Base-by-base conservation (phyloP, 2,329 filamentous ascomycete genomes). In the Colletotrichum gloeosporioides region DNA sequence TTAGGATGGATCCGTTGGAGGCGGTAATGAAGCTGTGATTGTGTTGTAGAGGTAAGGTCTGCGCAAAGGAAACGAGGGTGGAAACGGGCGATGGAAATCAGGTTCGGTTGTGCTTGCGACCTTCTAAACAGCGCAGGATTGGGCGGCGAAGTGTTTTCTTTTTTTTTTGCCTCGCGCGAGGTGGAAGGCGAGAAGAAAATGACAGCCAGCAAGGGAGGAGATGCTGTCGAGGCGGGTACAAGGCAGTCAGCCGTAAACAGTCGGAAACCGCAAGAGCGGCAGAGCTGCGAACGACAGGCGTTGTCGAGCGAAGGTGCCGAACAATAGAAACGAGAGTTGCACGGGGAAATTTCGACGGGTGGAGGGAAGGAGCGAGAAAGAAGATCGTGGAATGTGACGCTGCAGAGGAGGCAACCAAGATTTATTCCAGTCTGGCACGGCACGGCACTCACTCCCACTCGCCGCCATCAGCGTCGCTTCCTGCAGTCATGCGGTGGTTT, bases 321-420 rank as follows among this genome's bases (percentile, higher is more conserved):
- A 63, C 31, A 34, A 36, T 18, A 31, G 31, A 63, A 63, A 34
- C 59, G 29, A 63, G 27, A 63, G 59, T 4, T 13, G 13, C 13
- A 25, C 1, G 29, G 57, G 27, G 0, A 22, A 62, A n/a, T n/a
- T n/a, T 31, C 16, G n/a, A 34, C 10, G 10, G 27, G 7, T 32
- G n/a, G 16, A 32, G 71, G 16, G 74, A 53, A 74, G 57, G 44
- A 66, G 59, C 53, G 49, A 61, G 27, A 27, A 53, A 66, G 34
- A 34, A 53, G 59, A 69, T 64, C 39, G 59, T 59, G 57, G 49
- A 61, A 76, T 73, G 73, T 29, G 49, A 61, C 44, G 34, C 57
- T 61, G 70, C 44, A 27, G 71, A 31, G 49, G 44, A 69, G 49
- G 44, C 70, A 44, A 64, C 73, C 70, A 73, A 64, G 59, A 73